A percentile compares a stretch with the other conserved stretches of the same genome.
Conservation (phyloP, 768 basidiomycete species). For the Tricholoma flavovirens region DNA sequence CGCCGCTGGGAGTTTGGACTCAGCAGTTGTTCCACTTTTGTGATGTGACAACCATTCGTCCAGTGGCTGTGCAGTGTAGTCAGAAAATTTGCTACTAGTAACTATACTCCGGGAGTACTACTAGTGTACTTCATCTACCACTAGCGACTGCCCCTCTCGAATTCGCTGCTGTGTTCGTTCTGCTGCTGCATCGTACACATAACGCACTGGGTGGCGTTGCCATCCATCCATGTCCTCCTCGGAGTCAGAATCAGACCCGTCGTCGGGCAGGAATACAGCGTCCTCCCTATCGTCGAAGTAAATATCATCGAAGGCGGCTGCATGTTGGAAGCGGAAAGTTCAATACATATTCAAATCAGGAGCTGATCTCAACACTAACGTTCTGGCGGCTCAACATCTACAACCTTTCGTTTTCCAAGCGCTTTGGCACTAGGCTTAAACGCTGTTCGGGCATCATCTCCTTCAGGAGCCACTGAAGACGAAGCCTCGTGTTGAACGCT, state of each 20-base stretch:
- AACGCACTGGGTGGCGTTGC: constrained; percentile 50
- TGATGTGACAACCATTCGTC: neutral
- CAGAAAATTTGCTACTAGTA: neutral
- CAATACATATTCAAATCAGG: neutral
- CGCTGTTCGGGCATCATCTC: constrained; percentile 32
- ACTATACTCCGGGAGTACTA: constrained; percentile 10
- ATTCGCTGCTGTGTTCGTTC: constrained; percentile 67
- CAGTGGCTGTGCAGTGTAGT: neutral
- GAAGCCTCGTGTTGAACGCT: constrained; percentile 10
- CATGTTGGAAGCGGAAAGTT: constrained; percentile 38
- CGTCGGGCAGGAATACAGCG: constrained; percentile 24
- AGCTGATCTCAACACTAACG: constrained; percentile 29
- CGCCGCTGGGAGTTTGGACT: no score
- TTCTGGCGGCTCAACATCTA: constrained; percentile 45
- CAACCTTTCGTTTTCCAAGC: constrained; percentile 72
- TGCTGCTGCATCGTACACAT: constrained; percentile 91
- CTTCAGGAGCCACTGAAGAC: constrained; percentile 18
- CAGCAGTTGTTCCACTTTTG: neutral
- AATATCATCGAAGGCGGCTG: constrained; percentile 36
- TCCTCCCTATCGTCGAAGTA: constrained; percentile 39
- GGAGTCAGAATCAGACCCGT: constrained; percentile 44
- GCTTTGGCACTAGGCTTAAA: constrained; percentile 79
- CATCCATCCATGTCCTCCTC: constrained; percentile 20
- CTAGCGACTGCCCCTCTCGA: constrained; percentile 31
- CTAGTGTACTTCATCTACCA: constrained; percentile 45